Conservation (phyloP, 2,329 filamentous ascomycete species). For the Macrophomina phaseolina region DNA sequence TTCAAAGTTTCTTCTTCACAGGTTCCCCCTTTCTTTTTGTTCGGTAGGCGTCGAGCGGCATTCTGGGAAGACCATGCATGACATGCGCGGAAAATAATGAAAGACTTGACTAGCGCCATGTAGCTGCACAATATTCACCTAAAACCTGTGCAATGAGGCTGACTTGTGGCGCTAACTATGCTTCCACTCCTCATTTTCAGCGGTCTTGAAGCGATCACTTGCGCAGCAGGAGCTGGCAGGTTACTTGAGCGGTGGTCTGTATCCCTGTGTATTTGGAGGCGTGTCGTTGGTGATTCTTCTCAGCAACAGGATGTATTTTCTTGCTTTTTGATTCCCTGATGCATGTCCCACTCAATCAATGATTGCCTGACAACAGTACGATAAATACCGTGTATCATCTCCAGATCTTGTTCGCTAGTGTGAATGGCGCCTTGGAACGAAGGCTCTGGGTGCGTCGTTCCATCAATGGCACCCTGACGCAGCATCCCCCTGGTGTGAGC, state of each 20-base stretch:
- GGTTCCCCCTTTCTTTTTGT: not conserved
- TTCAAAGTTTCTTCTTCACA: not conserved
- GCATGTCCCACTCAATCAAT: not conserved
- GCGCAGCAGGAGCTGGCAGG: not conserved
- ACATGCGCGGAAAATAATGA: not conserved
- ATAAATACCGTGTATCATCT: not conserved
- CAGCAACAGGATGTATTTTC: not conserved
- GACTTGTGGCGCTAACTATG: not conserved
- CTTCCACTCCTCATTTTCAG: not conserved
- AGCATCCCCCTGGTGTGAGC: not conserved
- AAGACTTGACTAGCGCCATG: not conserved
- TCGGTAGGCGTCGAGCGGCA: constrained; percentile 1
- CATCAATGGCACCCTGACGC: not conserved
- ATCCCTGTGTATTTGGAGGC: not conserved
- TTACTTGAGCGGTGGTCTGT: not conserved
- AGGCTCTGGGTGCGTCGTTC: not conserved
- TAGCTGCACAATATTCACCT: constrained; percentile 10
- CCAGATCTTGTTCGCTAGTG: not conserved
- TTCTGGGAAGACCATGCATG: not conserved
- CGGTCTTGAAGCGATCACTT: constrained; percentile 3
- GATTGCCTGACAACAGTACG: not conserved
- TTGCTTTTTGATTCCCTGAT: not conserved
- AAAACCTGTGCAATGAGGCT: constrained; percentile 4
- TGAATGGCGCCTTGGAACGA: no score
- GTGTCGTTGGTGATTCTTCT: not conserved